Evolutionary conservation across 2,329 filamentous ascomycete genomes (phyloP).

Genomic region (Fusarium sp.): DNA sequence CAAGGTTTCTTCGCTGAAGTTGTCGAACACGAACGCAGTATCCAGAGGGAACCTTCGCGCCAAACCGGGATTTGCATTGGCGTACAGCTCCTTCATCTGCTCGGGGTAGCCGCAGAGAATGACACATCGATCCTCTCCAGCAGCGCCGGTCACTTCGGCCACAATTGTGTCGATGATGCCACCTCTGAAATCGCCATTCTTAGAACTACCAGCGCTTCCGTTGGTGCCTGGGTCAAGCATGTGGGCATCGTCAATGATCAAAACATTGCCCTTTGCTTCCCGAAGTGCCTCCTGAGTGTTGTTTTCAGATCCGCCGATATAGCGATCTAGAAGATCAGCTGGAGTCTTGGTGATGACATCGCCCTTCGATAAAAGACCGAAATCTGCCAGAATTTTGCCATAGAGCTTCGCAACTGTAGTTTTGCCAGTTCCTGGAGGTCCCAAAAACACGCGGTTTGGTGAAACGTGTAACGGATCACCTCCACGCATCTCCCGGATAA

Average conservation of each 20-base stretch:
- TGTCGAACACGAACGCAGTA: constrained; percentile 76
- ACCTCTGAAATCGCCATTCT: constrained; percentile 64
- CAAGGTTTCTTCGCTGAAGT: constrained; percentile 73
- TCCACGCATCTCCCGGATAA: constrained; percentile 72
- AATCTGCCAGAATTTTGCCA: constrained; percentile 73
- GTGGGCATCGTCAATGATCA: constrained; percentile 85
- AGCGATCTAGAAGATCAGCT: constrained; percentile 75
- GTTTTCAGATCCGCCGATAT: constrained; percentile 75
- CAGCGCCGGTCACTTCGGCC: constrained; percentile 76
- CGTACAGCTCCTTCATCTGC: constrained; percentile 78
- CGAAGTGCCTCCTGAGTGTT: constrained; percentile 78
- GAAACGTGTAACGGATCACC: constrained; percentile 68
- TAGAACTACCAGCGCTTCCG: constrained; percentile 49
- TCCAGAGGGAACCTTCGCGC: constrained; percentile 74
- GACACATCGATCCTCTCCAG: constrained; percentile 80
- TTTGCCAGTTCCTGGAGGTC: constrained; percentile 79
- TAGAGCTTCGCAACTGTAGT: constrained; percentile 80
- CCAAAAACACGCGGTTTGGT: constrained; percentile 78
- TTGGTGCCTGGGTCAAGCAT: constrained; percentile 65
- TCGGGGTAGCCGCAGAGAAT: constrained; percentile 79
- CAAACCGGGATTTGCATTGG: constrained; percentile 78
- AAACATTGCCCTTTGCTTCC: constrained; percentile 75
- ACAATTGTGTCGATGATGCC: constrained; percentile 82
- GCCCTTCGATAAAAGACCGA: constrained; percentile 67
- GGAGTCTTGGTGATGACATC: constrained; percentile 78